Evolutionary conservation across 2,329 filamentous ascomycete genomes (phyloP).

Genomic region (Cadophora sp.): DNA sequence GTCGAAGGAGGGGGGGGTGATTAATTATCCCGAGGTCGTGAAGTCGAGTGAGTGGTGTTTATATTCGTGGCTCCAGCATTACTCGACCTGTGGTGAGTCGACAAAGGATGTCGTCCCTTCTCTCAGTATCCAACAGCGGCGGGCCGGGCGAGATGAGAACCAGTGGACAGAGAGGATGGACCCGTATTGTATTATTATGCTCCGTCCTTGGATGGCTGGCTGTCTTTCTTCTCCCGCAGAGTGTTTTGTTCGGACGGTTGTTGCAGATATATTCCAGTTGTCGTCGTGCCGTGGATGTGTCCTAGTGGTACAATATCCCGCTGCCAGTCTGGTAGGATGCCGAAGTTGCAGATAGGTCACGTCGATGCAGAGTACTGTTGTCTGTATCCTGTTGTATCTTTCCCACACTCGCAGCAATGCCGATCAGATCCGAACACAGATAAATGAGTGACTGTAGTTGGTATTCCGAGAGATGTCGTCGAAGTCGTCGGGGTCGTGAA

Average conservation of each 20-base stretch:
- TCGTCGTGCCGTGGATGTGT: constrained; percentile 4
- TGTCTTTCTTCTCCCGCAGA: constrained; percentile 8
- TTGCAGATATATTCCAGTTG: constrained; percentile 21
- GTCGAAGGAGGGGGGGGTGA: neutral
- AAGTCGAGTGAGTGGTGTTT: constrained; percentile 16
- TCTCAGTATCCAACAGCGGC: constrained; percentile 6
- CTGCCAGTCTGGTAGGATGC: constrained; percentile 3
- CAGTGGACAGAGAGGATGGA: constrained; percentile 7
- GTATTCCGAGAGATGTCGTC: constrained; percentile 25
- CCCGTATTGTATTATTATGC: constrained; percentile 1
- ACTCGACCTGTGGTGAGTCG: constrained; percentile 32
- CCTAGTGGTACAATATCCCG: constrained; percentile 3
- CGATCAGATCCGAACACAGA: constrained; percentile 30
- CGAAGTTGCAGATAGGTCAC: constrained; percentile 5
- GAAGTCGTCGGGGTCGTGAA: constrained; percentile 3
- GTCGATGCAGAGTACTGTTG: neutral
- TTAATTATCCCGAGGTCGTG: constrained; percentile 23
- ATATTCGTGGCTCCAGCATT: constrained; percentile 44
- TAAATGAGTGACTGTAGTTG: constrained; percentile 44
- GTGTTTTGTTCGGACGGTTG: constrained; percentile 16
- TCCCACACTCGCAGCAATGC: neutral
- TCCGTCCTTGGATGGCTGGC: constrained; percentile 6
- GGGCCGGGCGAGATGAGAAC: neutral
- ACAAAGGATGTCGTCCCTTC: constrained; percentile 34
- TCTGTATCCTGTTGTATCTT: neutral